Conservation (phyloP, 2,329 filamentous ascomycete species). For the Phaeosphaeriaceae sp. region DNA sequence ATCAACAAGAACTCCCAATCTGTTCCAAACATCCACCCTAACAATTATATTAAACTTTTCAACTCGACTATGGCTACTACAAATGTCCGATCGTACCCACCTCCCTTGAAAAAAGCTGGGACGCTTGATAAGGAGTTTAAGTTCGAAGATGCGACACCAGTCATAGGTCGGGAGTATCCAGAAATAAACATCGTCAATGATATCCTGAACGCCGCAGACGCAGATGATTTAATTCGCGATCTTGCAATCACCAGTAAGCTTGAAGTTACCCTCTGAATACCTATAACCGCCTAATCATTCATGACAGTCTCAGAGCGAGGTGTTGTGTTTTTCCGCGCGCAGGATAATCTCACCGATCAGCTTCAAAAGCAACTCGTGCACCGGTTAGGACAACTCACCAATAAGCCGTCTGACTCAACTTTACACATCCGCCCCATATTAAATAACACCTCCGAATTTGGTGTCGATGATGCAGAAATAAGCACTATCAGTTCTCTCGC, state of each 20-base stretch:
- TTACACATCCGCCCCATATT: constrained; percentile 66
- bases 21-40: background rate
- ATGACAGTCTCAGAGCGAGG: constrained; percentile 53
- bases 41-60: background rate
- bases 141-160: constrained; percentile 61
- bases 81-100: constrained; percentile 3
- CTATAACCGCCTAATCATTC: background rate
- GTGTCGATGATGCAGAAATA: constrained; percentile 42
- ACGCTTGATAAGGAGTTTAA: constrained; percentile 17
- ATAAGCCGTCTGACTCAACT: constrained; percentile 54
- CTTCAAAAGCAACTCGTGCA: constrained; percentile 61
- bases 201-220: constrained; percentile 66
- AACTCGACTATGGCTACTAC: background rate
- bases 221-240: constrained; percentile 68
- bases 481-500: constrained; percentile 44
- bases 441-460: constrained; percentile 34
- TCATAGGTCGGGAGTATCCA: constrained; percentile 68
- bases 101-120: constrained; percentile 18
- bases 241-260: constrained; percentile 55
- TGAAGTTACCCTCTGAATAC: background rate
- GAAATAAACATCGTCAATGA: constrained; percentile 63
- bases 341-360: constrained; percentile 56
- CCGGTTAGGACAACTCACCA: constrained; percentile 59
- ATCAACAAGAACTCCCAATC: too few species aligned
- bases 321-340: constrained; percentile 62